Conservation (phyloP, 176 grass and related monocot genomes). For the maize (Zea mays) region Zm-B73-REFERENCE-NAM-5.0 NC_050101.1:93625501-93626000, state of each 20-base stretch:
- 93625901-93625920: background rate
- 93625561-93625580: background rate
- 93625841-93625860: conserved; percentile 61
- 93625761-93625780: conserved; percentile 98
- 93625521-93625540: conserved; percentile 93
- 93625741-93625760: conserved; percentile 63
- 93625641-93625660: background rate
- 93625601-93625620: conserved; percentile 20
- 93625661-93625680: background rate
- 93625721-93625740: background rate
- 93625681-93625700: conserved; percentile 4
- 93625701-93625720: no score
- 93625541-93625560: conserved; percentile 34
- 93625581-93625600: background rate
- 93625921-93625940: background rate
- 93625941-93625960: background rate
- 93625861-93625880: background rate
- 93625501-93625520: conserved; percentile 85
- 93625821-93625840: conserved; percentile 96
- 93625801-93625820: conserved; percentile 86
- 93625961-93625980: background rate
- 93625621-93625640: background rate
- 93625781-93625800: conserved; percentile 82
- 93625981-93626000: background rate
- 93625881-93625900: background rate